Evolutionary conservation across 306 rosid genomes (phyloP).

Genomic region (Arachis hypogaea): DNA sequence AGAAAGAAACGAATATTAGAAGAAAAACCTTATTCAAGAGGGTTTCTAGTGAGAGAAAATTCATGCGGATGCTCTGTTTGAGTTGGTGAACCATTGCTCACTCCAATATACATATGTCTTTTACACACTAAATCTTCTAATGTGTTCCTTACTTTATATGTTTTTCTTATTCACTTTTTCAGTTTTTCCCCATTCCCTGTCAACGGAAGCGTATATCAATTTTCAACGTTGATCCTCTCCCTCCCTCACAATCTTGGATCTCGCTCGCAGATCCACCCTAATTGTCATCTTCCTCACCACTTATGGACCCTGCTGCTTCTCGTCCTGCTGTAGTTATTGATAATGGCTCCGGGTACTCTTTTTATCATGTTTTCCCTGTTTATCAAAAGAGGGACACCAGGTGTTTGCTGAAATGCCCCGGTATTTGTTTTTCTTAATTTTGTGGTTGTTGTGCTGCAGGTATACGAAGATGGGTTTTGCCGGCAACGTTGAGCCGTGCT

Average conservation of each 20-base stretch:
- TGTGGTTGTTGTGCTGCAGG: constrained; percentile 46
- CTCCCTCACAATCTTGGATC: constrained; percentile 61
- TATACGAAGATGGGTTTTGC: constrained; percentile 99
- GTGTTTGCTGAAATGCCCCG: constrained; percentile 49
- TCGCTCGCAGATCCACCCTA: constrained; percentile 76
- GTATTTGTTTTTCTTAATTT: constrained; percentile 1
- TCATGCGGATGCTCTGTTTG: too few relatives aligned
- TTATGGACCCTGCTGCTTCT: constrained; percentile 89
- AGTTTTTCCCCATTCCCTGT: background rate
- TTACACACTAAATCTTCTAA: too few relatives aligned
- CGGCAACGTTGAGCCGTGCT: constrained; percentile 96
- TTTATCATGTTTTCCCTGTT: background rate
- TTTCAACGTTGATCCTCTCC: constrained; percentile 68
- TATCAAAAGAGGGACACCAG: background rate
- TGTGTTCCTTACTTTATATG: constrained; percentile 1
- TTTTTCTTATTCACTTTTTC: too few relatives aligned
- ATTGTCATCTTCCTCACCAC: background rate
- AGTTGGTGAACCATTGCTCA: too few relatives aligned
- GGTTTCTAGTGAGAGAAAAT: too few relatives aligned
- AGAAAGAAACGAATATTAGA: too few relatives aligned
- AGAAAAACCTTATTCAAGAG: background rate
- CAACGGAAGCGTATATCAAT: constrained; percentile 79
- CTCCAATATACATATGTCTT: too few relatives aligned
- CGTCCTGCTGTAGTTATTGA: constrained; percentile 98
- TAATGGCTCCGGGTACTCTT: constrained; percentile 89